Evolutionary conservation across 2,329 filamentous ascomycete species (phyloP).

Genomic region (Apiospora malaysiana): DNA sequence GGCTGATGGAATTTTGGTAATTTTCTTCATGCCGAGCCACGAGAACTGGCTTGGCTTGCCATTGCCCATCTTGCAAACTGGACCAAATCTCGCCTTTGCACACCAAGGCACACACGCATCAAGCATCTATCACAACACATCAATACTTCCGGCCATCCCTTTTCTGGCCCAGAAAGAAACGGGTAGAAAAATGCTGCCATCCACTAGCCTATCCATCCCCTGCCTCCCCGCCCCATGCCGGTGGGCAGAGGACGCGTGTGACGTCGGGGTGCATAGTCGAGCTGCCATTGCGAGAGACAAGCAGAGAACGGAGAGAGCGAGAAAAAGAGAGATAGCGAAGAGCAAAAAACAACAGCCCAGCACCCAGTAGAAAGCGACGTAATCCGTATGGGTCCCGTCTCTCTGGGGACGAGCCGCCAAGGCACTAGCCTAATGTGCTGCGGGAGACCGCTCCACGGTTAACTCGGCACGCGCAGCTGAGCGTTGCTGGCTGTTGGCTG

Average conservation of each 20-base stretch:
- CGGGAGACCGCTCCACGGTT: conserved; percentile 12
- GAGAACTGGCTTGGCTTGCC: background rate
- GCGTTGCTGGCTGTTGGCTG: background rate
- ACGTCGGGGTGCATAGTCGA: conserved; percentile 10
- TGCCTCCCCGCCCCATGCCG: background rate
- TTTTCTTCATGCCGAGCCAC: background rate
- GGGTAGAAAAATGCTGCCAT: background rate
- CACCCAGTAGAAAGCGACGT: conserved; percentile 14
- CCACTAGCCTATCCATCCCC: background rate
- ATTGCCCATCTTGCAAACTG: background rate
- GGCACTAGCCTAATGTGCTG: conserved; percentile 2
- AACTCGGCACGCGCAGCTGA: conserved; percentile 6
- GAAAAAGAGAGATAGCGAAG: background rate
- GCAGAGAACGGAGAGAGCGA: background rate
- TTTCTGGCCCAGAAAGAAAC: background rate
- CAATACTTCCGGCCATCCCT: background rate
- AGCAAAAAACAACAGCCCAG: background rate
- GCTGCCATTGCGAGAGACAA: background rate
- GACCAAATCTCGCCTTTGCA: background rate
- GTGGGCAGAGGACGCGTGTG: conserved; percentile 3
- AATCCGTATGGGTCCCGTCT: conserved; percentile 12
- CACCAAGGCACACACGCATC: too few relatives aligned
- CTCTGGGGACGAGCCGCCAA: conserved; percentile 20
- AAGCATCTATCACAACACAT: too few relatives aligned
- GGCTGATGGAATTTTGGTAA: conserved; percentile 7